phyloP scores from a whole-genome alignment of 306 rosid species.

The Castanea sativa region DNA sequence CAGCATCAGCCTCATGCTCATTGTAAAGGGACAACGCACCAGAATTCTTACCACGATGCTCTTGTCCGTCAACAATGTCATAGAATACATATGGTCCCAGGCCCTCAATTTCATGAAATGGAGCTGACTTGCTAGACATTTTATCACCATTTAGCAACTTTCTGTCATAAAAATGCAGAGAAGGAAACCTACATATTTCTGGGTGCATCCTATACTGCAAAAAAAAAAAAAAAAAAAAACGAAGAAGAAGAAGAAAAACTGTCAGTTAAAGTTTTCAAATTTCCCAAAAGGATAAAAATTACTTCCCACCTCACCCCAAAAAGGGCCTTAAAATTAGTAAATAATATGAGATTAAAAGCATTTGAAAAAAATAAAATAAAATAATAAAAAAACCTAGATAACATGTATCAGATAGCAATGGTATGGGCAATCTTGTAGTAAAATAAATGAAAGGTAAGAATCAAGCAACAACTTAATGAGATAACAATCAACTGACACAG shows the following conservation, averaged over 20 bases:
- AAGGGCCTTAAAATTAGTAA: neutral
- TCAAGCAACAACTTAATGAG: neutral
- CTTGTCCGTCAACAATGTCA: conserved; percentile 77
- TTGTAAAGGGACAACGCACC: conserved; percentile 81
- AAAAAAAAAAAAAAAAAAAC: conserved; percentile 27
- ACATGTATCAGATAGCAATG: conserved; percentile 7
- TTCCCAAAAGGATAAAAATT: conserved; percentile 16
- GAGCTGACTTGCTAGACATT: conserved; percentile 68
- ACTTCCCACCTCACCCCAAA: conserved; percentile 14
- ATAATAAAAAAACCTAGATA: neutral
- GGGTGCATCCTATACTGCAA: conserved; percentile 99
- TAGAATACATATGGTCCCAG: conserved; percentile 89
- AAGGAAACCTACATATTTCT: conserved; percentile 88
- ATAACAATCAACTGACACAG: neutral
- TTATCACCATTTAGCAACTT: conserved; percentile 74
- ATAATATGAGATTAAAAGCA: neutral
- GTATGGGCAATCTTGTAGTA: neutral
- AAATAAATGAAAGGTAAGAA: neutral
- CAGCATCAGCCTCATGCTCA: conserved; percentile 91
- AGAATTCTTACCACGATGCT: conserved; percentile 67
- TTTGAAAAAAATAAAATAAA: too few relatives aligned
- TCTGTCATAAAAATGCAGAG: conserved; percentile 83
- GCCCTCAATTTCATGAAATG: conserved; percentile 69
- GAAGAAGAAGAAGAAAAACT: neutral
- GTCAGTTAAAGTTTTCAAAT: conserved; percentile 21